Evolutionary conservation across 2,329 filamentous ascomycete genomes (phyloP), one percentile per base, ranked within the genome.

Genomic region (Fusarium abutilonis): DNA sequence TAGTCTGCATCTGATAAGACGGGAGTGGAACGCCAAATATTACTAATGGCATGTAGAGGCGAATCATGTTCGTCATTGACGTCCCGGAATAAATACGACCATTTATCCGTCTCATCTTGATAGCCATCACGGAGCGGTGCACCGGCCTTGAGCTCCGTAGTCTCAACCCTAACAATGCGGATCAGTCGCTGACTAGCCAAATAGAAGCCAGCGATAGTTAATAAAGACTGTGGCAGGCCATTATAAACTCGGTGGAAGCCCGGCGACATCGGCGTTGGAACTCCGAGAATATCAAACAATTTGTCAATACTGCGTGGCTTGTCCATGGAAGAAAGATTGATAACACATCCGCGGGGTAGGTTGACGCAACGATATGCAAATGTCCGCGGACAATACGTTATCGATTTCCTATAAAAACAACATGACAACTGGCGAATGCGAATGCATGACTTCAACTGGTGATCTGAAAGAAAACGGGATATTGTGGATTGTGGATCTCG

Each of bases 1-100:
- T 52, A 66, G 52, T 39, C 43, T 66, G 46, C 58, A 65, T 66
- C 63, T 65, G 63, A 65, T 65, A 65, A 66, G 63, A 65, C 66
- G 52, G 34, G n/a, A 53, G 57, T 60, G 45, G 49, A 8, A 15
- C 47, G 34, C 44, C 38, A 44, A 49, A 40, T 54, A 28, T 65
- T 60, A 60, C 32, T 65, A 66, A 65, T 52, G 43, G 44, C 49
- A 60, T 52, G 49, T 49, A 19, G 49, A 56, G 63, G 47, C 63
- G 63, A 66, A 42, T 49, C 52, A 50, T 11, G 39, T 46, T 21
- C 23, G 34, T 48, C 43, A 28, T 15, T 4, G 17, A 38, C 14
- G 17, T n/a, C 10, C 35, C 39, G 48, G 52, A 35, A 23, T 29
- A 54, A 31, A n/a, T 32, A 32, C 53, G 47, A 41, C 60, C 47